Evolutionary conservation across 2,329 filamentous ascomycete species (phyloP).

Genomic region (Thelonectria rubi): DNA sequence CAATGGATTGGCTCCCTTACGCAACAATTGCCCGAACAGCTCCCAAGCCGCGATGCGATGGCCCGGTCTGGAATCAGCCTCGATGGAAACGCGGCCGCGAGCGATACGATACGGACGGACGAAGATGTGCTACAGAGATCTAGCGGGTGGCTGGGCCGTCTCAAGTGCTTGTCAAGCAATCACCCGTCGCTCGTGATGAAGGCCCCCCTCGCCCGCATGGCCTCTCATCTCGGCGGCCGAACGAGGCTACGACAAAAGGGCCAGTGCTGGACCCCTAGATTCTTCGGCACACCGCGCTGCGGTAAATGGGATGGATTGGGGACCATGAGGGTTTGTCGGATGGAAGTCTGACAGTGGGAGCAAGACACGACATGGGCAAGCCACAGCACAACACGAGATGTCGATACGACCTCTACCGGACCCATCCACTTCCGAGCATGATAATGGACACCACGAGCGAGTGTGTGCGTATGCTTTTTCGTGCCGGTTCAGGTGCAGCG

Average conservation of each 20-base stretch:
- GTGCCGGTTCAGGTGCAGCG: conserved; percentile 6
- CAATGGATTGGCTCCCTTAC: conserved; percentile 16
- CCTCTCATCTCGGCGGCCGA: not conserved
- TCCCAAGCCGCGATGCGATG: conserved; percentile 17
- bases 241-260: conserved; percentile 1
- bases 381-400: conserved; percentile 37
- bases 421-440: conserved; percentile 8
- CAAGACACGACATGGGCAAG: conserved; percentile 28
- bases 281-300: conserved; percentile 1
- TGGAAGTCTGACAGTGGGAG: conserved; percentile 19
- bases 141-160: conserved; percentile 29
- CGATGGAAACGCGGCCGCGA: not conserved
- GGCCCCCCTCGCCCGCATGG: not conserved
- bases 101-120: not conserved
- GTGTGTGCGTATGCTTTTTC: conserved; percentile 6
- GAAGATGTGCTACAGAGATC: conserved; percentile 9
- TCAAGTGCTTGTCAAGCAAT: conserved; percentile 1
- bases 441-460: conserved; percentile 10
- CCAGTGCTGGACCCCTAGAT: conserved; percentile 1
- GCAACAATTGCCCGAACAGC: conserved; percentile 23
- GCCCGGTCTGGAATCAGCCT: conserved; percentile 24
- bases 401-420: conserved; percentile 36
- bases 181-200: not conserved
- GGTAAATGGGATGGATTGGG: conserved; percentile 27
- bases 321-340: conserved; percentile 13